These are phyloP conservation scores for Termitomyces sp. DNA, from an alignment of 768 basidiomycete species.

Conservation along the genomic window DNA sequence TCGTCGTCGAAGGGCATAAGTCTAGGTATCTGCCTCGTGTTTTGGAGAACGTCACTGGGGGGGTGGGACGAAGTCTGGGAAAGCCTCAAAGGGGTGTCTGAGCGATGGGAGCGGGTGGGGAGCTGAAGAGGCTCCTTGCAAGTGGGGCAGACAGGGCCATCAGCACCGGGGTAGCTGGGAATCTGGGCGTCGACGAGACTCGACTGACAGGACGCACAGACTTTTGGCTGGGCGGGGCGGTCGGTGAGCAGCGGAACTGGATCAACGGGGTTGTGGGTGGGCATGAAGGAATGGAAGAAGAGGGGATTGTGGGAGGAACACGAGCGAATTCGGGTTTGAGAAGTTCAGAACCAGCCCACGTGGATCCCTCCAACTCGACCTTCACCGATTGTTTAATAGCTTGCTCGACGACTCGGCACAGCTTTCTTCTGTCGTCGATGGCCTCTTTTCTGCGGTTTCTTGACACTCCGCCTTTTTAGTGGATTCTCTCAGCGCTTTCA, in stretches of 20 bases:
- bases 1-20: conserved; percentile 25
- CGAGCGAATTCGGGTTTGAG: neutral
- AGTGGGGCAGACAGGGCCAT: conserved; percentile 37
- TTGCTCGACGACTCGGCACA: neutral
- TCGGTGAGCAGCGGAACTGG: conserved; percentile 18
- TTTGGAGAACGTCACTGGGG: conserved; percentile 14
- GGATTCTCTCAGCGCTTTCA: neutral
- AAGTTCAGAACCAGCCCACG: conserved; percentile 9
- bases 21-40: conserved; percentile 24
- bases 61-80: conserved; percentile 14
- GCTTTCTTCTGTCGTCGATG: neutral
- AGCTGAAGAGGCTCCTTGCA: conserved; percentile 38
- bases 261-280: conserved; percentile 35
- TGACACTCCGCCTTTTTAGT: neutral
- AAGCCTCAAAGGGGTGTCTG: conserved; percentile 24
- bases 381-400: neutral
- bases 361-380: conserved; percentile 1
- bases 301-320: neutral
- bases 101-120: conserved; percentile 13
- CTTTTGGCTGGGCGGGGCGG: conserved; percentile 30
- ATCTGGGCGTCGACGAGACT: conserved; percentile 29
- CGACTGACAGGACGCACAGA: conserved; percentile 39
- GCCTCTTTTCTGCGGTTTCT: neutral
- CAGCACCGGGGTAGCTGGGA: conserved; percentile 15
- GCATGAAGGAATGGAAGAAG: conserved; percentile 32